phyloP scores from a whole-genome alignment of 129 eudicot species.

The Ambrosia artemisiifolia region DNA sequence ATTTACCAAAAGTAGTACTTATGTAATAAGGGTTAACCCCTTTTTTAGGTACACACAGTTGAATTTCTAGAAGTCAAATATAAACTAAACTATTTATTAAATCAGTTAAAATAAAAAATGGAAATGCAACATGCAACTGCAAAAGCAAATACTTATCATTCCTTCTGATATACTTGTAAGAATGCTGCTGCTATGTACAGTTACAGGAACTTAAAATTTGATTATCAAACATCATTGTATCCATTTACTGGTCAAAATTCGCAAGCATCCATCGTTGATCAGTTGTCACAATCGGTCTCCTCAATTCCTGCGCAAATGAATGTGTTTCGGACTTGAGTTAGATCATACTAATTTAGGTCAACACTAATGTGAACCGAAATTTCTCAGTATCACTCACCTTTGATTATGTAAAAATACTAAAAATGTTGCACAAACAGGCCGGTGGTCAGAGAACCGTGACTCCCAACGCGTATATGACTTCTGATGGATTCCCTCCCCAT shows the following conservation, averaged over 20 bases:
- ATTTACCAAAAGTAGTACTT: too few relatives aligned
- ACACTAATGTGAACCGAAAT: background rate
- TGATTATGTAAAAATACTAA: constrained; percentile 29
- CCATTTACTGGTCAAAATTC: constrained; percentile 17
- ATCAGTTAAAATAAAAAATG: too few relatives aligned
- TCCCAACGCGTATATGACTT: constrained; percentile 61
- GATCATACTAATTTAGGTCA: background rate
- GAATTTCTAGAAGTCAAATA: too few relatives aligned
- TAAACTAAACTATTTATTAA: too few relatives aligned
- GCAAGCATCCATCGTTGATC: constrained; percentile 1
- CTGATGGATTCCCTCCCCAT: constrained; percentile 60
- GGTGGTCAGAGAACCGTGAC: constrained; percentile 63
- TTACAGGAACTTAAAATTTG: constrained; percentile 16
- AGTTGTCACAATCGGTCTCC: constrained; percentile 4
- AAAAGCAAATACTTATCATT: background rate
- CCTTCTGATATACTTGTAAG: constrained; percentile 13
- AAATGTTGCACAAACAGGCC: constrained; percentile 67
- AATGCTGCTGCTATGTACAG: constrained; percentile 32
- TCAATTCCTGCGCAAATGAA: constrained; percentile 24
- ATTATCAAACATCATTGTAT: constrained; percentile 19
- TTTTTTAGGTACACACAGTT: too few relatives aligned
- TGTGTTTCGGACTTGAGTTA: constrained; percentile 5
- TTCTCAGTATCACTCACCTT: constrained; percentile 13
- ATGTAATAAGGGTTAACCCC: too few relatives aligned
- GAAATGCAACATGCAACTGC: too few relatives aligned